Percentiles rank a stretch among this genome's conserved stretches.
Evolutionary conservation across 164 flowering plant genomes (phyloP).

Genomic region (Liquidambar formosana): DNA sequence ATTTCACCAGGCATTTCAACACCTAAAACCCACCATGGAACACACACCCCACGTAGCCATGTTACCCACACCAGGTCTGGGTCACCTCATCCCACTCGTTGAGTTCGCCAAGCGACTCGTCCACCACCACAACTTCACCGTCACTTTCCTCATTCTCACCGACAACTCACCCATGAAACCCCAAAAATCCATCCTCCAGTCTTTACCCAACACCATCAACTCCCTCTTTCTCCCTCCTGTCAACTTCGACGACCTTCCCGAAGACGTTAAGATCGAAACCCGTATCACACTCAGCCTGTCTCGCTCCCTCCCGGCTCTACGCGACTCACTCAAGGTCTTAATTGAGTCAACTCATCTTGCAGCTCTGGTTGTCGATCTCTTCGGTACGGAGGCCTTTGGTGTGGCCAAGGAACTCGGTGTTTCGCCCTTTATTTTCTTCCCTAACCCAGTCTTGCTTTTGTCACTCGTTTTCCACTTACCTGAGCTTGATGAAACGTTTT

Average conservation of each 20-base stretch:
- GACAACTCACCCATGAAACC: constrained; percentile 14
- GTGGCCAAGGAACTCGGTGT: constrained; percentile 22
- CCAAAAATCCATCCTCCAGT: constrained; percentile 12
- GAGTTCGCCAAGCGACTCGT: constrained; percentile 35
- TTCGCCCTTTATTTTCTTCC: constrained; percentile 14
- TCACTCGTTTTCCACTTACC: constrained; percentile 19
- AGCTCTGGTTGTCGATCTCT: constrained; percentile 32
- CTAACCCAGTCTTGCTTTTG: constrained; percentile 13
- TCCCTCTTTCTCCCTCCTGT: constrained; percentile 28
- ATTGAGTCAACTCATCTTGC: constrained; percentile 10
- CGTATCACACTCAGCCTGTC: constrained; percentile 20
- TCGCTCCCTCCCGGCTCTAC: constrained; percentile 24
- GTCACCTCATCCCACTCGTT: constrained; percentile 39
- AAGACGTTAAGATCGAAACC: constrained; percentile 8
- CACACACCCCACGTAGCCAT: constrained; percentile 26
- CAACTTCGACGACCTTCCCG: constrained; percentile 19
- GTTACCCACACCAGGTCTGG: constrained; percentile 35
- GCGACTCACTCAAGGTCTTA: constrained; percentile 15
- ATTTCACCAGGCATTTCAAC: background rate
- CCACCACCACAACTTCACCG: constrained; percentile 13
- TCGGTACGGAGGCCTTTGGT: constrained; percentile 24
- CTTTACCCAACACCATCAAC: constrained; percentile 22
- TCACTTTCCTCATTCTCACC: constrained; percentile 29
- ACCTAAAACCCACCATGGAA: too few species aligned
- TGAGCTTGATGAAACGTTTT: constrained; percentile 17